These are phyloP conservation scores for Leptographium radiaticola DNA, from an alignment of 2,329 filamentous ascomycete species.

Conservation along the genomic window DNA sequence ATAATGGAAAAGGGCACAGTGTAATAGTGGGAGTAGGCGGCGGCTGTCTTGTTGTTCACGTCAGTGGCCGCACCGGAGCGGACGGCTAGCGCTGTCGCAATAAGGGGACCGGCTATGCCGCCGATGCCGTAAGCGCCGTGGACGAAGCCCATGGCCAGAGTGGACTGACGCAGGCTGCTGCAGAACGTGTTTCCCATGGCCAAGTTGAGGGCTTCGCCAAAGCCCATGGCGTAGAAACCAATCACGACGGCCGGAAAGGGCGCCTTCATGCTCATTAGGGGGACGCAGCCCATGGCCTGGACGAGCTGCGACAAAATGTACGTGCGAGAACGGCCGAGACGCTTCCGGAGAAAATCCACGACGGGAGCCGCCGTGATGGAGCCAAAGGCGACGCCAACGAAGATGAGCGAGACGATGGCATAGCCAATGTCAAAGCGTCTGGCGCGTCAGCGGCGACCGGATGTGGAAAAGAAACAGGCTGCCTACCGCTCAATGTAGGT, in stretches of 20 bases:
- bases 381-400: slow-evolving; percentile 63
- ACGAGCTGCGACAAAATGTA: slow-evolving; percentile 45
- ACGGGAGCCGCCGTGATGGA: slow-evolving; percentile 62
- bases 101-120: slow-evolving; percentile 54
- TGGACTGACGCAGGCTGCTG: slow-evolving; percentile 27
- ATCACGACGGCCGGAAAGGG: slow-evolving; percentile 57
- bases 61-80: slow-evolving; percentile 26
- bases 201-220: slow-evolving; percentile 42
- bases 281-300: slow-evolving; percentile 48
- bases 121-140: slow-evolving; percentile 58
- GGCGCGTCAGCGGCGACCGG: background rate
- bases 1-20: slow-evolving; percentile 48
- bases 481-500: slow-evolving; percentile 59
- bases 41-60: slow-evolving; percentile 2
- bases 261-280: slow-evolving; percentile 49
- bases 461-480: background rate
- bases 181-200: slow-evolving; percentile 42
- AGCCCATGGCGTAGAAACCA: slow-evolving; percentile 56
- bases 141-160: slow-evolving; percentile 43
- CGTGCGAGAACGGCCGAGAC: slow-evolving; percentile 51
- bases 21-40: slow-evolving; percentile 46
- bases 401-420: slow-evolving; percentile 67
- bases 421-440: slow-evolving; percentile 63
- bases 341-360: slow-evolving; percentile 48
- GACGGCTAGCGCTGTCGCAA: slow-evolving; percentile 61